Evolutionary conservation across 1,139 yeast species (phyloP).

Genomic region (Pichia sp.): DNA sequence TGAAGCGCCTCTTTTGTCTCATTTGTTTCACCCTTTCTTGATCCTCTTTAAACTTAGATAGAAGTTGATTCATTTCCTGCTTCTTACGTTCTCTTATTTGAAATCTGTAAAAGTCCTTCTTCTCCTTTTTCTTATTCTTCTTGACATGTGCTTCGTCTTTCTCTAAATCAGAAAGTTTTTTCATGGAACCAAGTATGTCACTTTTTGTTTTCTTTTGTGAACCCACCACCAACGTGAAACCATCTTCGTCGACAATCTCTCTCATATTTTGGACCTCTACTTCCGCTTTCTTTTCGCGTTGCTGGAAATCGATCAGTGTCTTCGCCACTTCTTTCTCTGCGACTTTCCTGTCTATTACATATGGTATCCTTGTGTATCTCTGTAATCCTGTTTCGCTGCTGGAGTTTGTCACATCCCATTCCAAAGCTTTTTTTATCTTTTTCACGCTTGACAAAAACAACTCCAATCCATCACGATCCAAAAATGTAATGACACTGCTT

Average conservation of each 20-base stretch:
- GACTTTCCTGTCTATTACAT: conserved; percentile 41
- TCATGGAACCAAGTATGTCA: conserved; percentile 57
- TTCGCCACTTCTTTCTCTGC: conserved; percentile 51
- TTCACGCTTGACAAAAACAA: conserved; percentile 47
- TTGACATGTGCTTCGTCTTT: conserved; percentile 50
- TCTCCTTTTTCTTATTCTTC: conserved; percentile 73
- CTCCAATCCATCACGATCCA: conserved; percentile 69
- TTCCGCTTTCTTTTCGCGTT: conserved; percentile 62
- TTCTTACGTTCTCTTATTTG: conserved; percentile 93
- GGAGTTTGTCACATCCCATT: conserved; percentile 23
- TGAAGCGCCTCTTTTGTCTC: conserved; percentile 77
- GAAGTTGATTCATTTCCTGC: conserved; percentile 82
- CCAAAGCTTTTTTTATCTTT: conserved; percentile 10
- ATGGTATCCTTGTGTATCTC: conserved; percentile 23
- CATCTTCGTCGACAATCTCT: conserved; percentile 81
- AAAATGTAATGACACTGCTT: conserved; percentile 68
- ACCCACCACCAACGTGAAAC: conserved; percentile 87
- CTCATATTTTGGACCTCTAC: conserved; percentile 54
- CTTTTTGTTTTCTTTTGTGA: conserved; percentile 76
- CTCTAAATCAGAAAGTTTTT: conserved; percentile 43
- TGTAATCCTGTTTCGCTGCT: conserved; percentile 22
- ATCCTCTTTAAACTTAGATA: conserved; percentile 81
- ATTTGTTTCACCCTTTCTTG: conserved; percentile 77
- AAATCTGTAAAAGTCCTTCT: conserved; percentile 90
- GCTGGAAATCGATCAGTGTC: conserved; percentile 63